A percentile compares a stretch with the other conserved stretches of the same genome.
Conservation (phyloP, 2,329 filamentous ascomycete genomes). For the Epichloe coenophiala region DNA sequence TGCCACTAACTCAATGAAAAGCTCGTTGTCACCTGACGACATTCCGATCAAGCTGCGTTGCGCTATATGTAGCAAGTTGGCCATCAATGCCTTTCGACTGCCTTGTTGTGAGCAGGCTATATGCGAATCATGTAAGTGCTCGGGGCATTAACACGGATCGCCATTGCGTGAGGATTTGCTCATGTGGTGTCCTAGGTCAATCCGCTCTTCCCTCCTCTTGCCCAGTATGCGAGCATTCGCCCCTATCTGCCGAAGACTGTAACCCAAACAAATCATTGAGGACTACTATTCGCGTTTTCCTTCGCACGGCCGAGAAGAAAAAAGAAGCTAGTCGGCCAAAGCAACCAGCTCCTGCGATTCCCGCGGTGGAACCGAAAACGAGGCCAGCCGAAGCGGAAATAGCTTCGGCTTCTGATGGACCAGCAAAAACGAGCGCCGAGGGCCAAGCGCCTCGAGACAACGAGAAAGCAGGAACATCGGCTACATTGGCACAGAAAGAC, state of each 20-base stretch:
- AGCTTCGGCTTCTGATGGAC: neutral
- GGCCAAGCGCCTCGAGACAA: neutral
- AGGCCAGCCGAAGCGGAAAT: conserved; percentile 4
- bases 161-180: neutral
- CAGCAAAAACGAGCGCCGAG: neutral
- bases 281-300: conserved; percentile 80
- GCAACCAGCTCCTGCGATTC: conserved; percentile 28
- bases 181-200: conserved; percentile 47
- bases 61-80: conserved; percentile 82
- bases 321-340: conserved; percentile 51
- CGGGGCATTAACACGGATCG: neutral
- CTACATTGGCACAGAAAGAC: neutral
- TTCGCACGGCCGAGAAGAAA: conserved; percentile 86
- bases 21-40: conserved; percentile 65
- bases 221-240: conserved; percentile 85
- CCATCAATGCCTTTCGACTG: conserved; percentile 78
- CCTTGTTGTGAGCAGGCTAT: conserved; percentile 94
- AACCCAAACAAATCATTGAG: conserved; percentile 82
- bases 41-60: conserved; percentile 95
- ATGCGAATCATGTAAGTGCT: conserved; percentile 62
- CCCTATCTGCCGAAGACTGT: conserved; percentile 74
- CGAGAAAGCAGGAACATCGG: neutral
- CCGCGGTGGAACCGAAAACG: conserved; percentile 27
- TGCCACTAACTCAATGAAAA: conserved; percentile 22
- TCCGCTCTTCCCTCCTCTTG: conserved; percentile 63